These are phyloP conservation scores for Cornus kousa DNA, from an alignment of 148 eudicot species.

Conservation along the genomic window DNA sequence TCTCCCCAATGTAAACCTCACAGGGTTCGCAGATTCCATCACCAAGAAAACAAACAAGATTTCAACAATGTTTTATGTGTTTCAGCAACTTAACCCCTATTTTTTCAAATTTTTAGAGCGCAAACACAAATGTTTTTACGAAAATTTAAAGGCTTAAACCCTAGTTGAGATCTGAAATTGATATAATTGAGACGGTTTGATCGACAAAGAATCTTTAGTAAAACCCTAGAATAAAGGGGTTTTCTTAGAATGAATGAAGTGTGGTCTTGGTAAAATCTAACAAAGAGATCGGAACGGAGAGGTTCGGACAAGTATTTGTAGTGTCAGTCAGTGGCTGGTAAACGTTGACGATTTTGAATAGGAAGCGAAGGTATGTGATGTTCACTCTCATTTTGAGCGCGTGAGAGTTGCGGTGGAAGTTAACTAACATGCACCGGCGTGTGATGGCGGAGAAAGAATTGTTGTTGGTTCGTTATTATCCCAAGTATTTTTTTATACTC, in stretches of 20 bases:
- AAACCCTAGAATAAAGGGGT: not conserved
- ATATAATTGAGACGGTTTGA: too few relatives aligned
- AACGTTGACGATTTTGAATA: not conserved
- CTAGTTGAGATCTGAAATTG: not conserved
- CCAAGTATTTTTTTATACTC: too few relatives aligned
- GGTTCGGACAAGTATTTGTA: not conserved
- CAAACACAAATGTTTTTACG: too few relatives aligned
- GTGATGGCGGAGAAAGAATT: too few relatives aligned
- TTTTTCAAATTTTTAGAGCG: too few relatives aligned
- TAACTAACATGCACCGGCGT: too few relatives aligned
- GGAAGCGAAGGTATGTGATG: not conserved
- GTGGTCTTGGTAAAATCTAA: not conserved
- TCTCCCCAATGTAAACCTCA: slow-evolving; percentile 50
- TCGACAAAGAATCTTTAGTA: too few relatives aligned
- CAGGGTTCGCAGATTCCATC: slow-evolving; percentile 31
- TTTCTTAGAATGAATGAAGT: not conserved
- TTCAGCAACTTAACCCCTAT: too few relatives aligned
- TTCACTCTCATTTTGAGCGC: not conserved
- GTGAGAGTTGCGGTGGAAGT: not conserved
- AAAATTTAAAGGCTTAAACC: not conserved
- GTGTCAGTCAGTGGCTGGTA: not conserved
- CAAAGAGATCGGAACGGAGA: not conserved
- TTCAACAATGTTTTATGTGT: not conserved
- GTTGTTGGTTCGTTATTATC: too few relatives aligned
- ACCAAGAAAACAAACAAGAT: not conserved